Evolutionary conservation across 2,329 filamentous ascomycete species (phyloP).

Genomic region (Bipolaris bicolor): DNA sequence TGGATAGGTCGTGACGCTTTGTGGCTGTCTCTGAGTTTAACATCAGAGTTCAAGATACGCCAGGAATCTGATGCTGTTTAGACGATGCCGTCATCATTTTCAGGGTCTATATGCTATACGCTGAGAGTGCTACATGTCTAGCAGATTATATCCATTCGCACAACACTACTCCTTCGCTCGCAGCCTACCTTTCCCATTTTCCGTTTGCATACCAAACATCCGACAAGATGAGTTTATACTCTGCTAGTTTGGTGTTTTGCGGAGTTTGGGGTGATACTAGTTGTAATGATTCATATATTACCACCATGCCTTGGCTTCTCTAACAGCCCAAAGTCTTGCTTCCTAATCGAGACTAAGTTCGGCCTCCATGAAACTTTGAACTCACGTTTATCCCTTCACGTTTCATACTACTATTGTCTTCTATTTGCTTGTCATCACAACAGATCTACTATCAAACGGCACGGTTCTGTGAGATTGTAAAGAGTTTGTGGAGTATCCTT

Average conservation of each 20-base stretch:
- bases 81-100: not conserved
- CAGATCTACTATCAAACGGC: not conserved
- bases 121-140: not conserved
- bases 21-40: not conserved
- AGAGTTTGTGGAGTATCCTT: not conserved
- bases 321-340: not conserved
- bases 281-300: not conserved
- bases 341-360: not conserved
- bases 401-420: not conserved
- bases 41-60: not conserved
- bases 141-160: not conserved
- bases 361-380: not conserved
- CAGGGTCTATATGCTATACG: not conserved
- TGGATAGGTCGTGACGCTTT: slow-evolving; percentile 1
- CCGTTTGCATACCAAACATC: no score
- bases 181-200: not conserved
- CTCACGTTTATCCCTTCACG: not conserved
- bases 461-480: not conserved
- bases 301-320: not conserved
- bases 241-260: not conserved
- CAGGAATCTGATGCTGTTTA: not conserved
- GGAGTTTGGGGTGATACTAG: not conserved
- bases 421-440: not conserved
- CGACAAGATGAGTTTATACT: not conserved
- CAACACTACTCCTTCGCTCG: not conserved